Base-by-base conservation (phyloP, 2,329 filamentous ascomycete species). In the Verticillium zaregamsianum region DNA sequence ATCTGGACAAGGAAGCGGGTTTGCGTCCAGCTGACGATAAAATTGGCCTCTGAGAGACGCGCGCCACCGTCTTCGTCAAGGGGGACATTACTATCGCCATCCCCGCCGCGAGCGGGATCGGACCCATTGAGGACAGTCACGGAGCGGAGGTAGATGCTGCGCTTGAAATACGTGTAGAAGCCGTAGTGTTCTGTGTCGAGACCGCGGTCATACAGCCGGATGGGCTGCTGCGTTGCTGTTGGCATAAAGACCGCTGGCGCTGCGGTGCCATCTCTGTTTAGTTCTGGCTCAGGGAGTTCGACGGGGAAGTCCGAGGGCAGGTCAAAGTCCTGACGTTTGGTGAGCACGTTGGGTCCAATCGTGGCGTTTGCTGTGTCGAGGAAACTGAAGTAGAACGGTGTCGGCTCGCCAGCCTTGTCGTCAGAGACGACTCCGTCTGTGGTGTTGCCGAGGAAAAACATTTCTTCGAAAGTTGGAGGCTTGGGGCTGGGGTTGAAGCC, bases 81-180 rank as follows among this genome's bases (percentile, higher is more conserved):
- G 1, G 80, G 75, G 2, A 80, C 73, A 57, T 76, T 71, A 8
- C 71, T 72, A n/a, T 77, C 71, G 15, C 71, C 70, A 23, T 49
- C 25, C 7, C 40, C 57, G 3, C 39, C 20, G 25, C 54, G 54
- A 25, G 25, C 7, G 14, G 54, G 54, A 17, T 71, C 64, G 37
- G 79, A 79, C n/a, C 70, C 70, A 65, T 83, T 82, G 62, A 85
- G 71, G 1, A 77, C 72, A 0, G 76, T 75, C 12, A 82, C 77
- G 17, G 86, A 87, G 67, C 88, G 86, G 64, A 96, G 81, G 78
- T 94, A 96, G 65, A 96, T 91, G 9, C 89, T 90, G 66, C 93
- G 91, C 76, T 93, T 88, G 74, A 91, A 98, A 79, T 97, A 96
- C 0, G 86, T 91, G 77, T 97, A 97, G 77, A 97, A 97, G 2